Base-by-base conservation (phyloP, 2,329 filamentous ascomycete genomes). In the Aspergillus quadrilineatus region DNA sequence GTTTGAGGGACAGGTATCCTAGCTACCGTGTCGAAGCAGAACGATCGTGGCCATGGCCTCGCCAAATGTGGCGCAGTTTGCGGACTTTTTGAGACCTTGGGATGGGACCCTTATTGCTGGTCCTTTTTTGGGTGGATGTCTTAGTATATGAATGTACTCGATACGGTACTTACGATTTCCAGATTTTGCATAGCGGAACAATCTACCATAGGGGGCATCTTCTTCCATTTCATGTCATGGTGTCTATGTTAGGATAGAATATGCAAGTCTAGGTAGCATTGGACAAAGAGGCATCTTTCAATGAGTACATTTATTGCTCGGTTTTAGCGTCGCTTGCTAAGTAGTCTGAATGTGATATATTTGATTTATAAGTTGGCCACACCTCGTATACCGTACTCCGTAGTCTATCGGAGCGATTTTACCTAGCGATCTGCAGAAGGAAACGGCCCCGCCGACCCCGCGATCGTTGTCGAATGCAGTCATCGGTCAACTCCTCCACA, bases 141-240 rank as follows among this genome's bases (percentile, higher is more conserved):
- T 61, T 54, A 46, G 55, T 45, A 57, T 56, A 57, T 47, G 52
- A 59, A 56, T 51, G 52, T 53, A 50, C 44, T 63, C 59, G 60
- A 60, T 61, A 57, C 60, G 54, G 17, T 9, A 15, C 54, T 59
- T 58, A 63, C 55, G 61, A 60, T 57, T 61, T 61, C 37, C 43
- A 55, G 51, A 53, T 55, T 59, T 65, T 63, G 63, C 63, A 65
- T 65, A 65, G 63, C 63, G 63, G 56, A 57, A 63, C 51, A 56
- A 60, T 60, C 44, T 60, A 59, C 34, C 48, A 22, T 22, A 49
- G 36, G 32, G 53, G 29, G 22, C 42, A 39, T 50, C n/a, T 59
- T 12, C 32, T 28, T 37, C 36, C 30, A 44, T 53, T 39, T 53
- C n/a, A 37, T 37, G 34, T 42, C 17, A 32, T 45, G 36, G 32